Evolutionary conservation across 2,329 filamentous ascomycete species (phyloP).

Genomic region (Dothistroma pini): DNA sequence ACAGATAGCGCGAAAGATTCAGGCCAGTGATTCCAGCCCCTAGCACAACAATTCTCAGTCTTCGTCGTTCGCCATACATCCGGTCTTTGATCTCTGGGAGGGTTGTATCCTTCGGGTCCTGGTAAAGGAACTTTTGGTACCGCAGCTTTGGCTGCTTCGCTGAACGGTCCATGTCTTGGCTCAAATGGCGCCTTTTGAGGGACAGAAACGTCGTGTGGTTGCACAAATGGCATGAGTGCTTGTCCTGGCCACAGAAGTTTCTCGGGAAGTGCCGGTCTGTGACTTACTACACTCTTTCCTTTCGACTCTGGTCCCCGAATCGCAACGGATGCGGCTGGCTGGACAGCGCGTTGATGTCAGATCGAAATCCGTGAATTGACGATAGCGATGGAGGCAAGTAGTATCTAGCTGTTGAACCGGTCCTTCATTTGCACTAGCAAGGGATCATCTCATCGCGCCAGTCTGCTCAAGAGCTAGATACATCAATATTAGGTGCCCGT

Average conservation of each 20-base stretch:
- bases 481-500: no score
- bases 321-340: no score
- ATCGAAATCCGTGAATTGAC: no score
- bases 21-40: constrained; percentile 19
- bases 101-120: background rate
- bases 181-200: constrained; percentile 3
- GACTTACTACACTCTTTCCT: no score
- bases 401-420: no score
- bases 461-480: no score
- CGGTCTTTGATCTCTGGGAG: constrained; percentile 15
- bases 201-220: background rate
- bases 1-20: constrained; percentile 18
- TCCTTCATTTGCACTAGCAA: no score
- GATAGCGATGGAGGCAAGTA: no score
- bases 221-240: background rate
- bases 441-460: no score
- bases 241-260: background rate
- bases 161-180: background rate
- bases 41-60: constrained; percentile 15
- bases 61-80: constrained; percentile 18
- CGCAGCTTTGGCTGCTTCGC: background rate
- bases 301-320: no score
- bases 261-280: no score
- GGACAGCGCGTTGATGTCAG: no score
- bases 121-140: constrained; percentile 10